Percentiles rank a stretch among this genome's conserved stretches.
phyloP scores from a whole-genome alignment of 805 yeast species.

The Teunomyces pallodes region DNA sequence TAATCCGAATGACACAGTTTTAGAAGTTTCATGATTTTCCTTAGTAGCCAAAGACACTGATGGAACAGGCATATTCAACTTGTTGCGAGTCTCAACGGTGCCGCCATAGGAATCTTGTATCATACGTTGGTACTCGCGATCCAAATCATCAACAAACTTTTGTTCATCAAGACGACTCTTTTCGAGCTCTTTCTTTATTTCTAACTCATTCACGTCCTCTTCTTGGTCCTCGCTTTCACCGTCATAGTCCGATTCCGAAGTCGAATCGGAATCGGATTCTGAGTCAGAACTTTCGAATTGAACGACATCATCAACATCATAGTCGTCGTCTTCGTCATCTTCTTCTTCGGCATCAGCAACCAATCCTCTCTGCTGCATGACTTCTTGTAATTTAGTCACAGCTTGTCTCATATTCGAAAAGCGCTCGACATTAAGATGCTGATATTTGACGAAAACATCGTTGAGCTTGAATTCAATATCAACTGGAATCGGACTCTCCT shows the following conservation, averaged over 20 bases:
- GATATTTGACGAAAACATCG: slow-evolving; percentile 36
- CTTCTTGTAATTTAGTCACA: slow-evolving; percentile 34
- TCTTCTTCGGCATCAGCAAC: slow-evolving; percentile 12
- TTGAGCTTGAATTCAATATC: slow-evolving; percentile 57
- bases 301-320: slow-evolving; percentile 7
- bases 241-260: slow-evolving; percentile 7
- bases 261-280: slow-evolving; percentile 10
- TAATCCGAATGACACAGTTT: slow-evolving; percentile 47
- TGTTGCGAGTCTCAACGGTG: slow-evolving; percentile 14
- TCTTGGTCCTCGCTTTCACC: slow-evolving; percentile 12
- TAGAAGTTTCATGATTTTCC: neutral
- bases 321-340: slow-evolving; percentile 10
- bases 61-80: slow-evolving; percentile 26
- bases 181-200: slow-evolving; percentile 3
- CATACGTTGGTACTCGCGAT: slow-evolving; percentile 53
- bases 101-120: slow-evolving; percentile 50
- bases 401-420: slow-evolving; percentile 43
- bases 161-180: slow-evolving; percentile 6
- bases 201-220: slow-evolving; percentile 15
- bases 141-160: slow-evolving; percentile 49
- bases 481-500: slow-evolving; percentile 58
- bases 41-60: slow-evolving; percentile 7
- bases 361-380: slow-evolving; percentile 13
- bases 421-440: slow-evolving; percentile 31
- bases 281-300: slow-evolving; percentile 13